Evolutionary conservation across 768 basidiomycete genomes (phyloP).

Genomic region (Mycena sanguinolenta): DNA sequence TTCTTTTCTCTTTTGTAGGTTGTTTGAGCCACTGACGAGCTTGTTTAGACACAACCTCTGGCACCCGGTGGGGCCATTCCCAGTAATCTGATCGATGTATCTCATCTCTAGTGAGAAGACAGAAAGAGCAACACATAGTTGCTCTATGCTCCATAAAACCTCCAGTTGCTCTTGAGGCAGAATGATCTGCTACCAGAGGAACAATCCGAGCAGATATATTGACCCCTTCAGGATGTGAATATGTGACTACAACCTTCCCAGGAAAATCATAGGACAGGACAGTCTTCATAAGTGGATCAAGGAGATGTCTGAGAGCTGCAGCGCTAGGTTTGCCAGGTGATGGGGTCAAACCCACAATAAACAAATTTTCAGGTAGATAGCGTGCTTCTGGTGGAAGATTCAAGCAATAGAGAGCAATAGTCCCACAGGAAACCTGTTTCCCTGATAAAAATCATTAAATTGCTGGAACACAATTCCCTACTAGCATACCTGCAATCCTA

Average conservation of each 20-base stretch:
- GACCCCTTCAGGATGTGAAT: slow-evolving; percentile 31
- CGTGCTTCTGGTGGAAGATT: too few species aligned
- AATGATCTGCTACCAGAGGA: slow-evolving; percentile 37
- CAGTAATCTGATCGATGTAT: slow-evolving; percentile 29
- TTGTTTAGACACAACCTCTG: slow-evolving; percentile 21
- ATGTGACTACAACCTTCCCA: slow-evolving; percentile 26
- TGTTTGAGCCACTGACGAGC: slow-evolving; percentile 32
- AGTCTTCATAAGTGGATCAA: slow-evolving; percentile 12
- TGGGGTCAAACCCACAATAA: slow-evolving; percentile 44
- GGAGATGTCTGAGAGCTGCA: neutral
- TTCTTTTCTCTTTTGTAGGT: slow-evolving; percentile 3
- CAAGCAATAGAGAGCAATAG: too few species aligned
- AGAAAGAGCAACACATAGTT: slow-evolving; percentile 38
- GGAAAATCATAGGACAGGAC: slow-evolving; percentile 12
- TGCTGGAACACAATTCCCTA: neutral
- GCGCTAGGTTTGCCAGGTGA: slow-evolving; percentile 41
- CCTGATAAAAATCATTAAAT: neutral
- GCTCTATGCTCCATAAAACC: slow-evolving; percentile 36
- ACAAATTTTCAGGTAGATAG: slow-evolving; percentile 42
- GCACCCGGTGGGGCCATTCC: slow-evolving; percentile 31
- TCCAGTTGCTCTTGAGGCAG: slow-evolving; percentile 33
- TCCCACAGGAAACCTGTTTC: too few species aligned
- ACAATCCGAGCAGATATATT: slow-evolving; percentile 29
- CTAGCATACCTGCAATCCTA: slow-evolving; percentile 37
- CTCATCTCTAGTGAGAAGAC: slow-evolving; percentile 26